Evolutionary conservation across 23 red algal genomes (phyloP).

Genomic region (Gracilaria domingensis): DNA sequence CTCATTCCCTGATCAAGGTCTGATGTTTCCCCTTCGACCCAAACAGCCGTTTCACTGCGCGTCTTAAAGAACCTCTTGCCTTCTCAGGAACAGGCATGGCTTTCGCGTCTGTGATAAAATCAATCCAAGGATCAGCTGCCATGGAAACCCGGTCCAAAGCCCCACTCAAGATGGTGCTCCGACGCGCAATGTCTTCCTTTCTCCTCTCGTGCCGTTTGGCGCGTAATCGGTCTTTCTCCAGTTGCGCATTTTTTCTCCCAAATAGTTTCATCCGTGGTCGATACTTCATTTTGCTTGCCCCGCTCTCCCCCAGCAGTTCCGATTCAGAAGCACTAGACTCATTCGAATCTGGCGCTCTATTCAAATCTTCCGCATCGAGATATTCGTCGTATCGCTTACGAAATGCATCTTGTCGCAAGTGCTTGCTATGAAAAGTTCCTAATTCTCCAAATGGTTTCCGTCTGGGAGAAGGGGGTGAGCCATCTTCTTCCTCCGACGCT

Average conservation of each 20-base stretch:
- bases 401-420: conserved; percentile 26
- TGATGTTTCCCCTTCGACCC: conserved; percentile 31
- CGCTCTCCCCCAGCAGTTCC: conserved; percentile 6
- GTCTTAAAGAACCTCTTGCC: conserved; percentile 23
- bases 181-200: conserved; percentile 41
- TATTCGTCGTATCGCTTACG: conserved; percentile 38
- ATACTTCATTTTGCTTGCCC: conserved; percentile 17
- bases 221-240: conserved; percentile 39
- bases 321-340: conserved; percentile 24
- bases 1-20: conserved; percentile 2
- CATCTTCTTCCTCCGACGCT: not conserved
- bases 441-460: not conserved
- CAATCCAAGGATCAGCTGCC: conserved; percentile 70
- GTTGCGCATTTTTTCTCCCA: conserved; percentile 34
- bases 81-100: conserved; percentile 38
- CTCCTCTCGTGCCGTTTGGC: conserved; percentile 19
- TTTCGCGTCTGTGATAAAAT: conserved; percentile 59
- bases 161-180: conserved; percentile 41
- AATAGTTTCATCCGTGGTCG: conserved; percentile 36
- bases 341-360: not conserved
- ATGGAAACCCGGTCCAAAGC: conserved; percentile 64
- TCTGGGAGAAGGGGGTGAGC: conserved; percentile 11
- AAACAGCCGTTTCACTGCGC: conserved; percentile 44
- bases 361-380: conserved; percentile 14
- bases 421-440: conserved; percentile 10